These are phyloP conservation scores for Zygosaccharomyces rouxii DNA, from an alignment of 805 yeast species.

Conservation along the genomic window DNA sequence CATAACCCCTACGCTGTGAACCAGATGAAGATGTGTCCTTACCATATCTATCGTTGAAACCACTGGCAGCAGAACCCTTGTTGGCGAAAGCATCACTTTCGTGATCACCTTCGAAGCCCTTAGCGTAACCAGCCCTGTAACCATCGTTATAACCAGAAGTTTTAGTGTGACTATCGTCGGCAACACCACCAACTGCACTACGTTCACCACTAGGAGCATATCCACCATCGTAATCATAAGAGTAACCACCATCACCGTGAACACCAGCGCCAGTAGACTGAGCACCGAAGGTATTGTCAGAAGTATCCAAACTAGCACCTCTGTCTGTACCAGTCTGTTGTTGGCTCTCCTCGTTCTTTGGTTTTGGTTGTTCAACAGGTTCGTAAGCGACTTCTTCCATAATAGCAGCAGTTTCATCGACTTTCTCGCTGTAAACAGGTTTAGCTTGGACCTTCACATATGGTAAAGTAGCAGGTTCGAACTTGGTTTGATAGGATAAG, in stretches of 20 bases:
- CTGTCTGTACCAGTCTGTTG: background rate
- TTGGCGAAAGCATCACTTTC: background rate
- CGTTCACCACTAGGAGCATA: background rate
- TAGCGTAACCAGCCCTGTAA: background rate
- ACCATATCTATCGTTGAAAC: background rate
- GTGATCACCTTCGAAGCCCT: background rate
- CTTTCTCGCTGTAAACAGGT: conserved; percentile 9
- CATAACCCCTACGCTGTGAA: background rate
- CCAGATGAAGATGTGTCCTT: background rate
- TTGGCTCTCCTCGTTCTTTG: background rate
- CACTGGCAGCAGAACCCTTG: background rate
- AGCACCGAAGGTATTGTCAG: background rate
- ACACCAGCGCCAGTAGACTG: background rate
- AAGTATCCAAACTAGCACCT: background rate
- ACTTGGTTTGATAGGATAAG: conserved; percentile 7
- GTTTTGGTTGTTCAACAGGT: background rate
- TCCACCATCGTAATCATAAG: background rate
- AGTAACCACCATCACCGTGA: background rate
- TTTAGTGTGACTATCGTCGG: conserved; percentile 25
- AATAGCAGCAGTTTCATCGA: conserved; percentile 14
- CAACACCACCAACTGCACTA: conserved; percentile 6
- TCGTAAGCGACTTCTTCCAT: conserved; percentile 11
- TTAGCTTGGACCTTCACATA: conserved; percentile 17
- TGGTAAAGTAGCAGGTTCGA: conserved; percentile 19
- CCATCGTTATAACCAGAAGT: conserved; percentile 1